A percentile compares a stretch with the other conserved stretches of the same genome.
These are phyloP conservation scores for Hanseniaspora vineae DNA, from an alignment of 805 yeast species.

Conservation along the genomic window DNA sequence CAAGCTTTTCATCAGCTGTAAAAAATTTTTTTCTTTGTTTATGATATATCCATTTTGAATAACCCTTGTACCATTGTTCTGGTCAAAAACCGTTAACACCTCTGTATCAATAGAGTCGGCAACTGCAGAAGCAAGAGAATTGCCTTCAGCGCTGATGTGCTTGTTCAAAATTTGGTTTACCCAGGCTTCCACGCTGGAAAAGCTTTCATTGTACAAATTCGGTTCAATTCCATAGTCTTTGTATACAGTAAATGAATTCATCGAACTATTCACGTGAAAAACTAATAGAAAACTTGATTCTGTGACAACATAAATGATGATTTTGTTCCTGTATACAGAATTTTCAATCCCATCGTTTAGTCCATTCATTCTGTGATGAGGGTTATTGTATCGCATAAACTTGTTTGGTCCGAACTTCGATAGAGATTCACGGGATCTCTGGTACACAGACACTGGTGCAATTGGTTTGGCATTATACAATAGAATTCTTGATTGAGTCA, in stretches of 20 bases:
- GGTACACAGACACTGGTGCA: constrained; percentile 20
- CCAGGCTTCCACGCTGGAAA: neutral
- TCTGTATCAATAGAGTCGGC: constrained; percentile 20
- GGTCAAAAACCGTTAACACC: constrained; percentile 20
- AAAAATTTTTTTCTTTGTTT: constrained; percentile 19
- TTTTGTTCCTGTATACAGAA: neutral
- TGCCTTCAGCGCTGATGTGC: neutral
- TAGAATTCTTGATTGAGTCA: constrained; percentile 18
- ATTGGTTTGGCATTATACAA: constrained; percentile 23
- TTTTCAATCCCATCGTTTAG: constrained; percentile 5
- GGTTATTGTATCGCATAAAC: constrained; percentile 7
- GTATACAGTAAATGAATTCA: constrained; percentile 11
- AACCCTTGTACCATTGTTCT: constrained; percentile 16
- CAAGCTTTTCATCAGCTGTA: constrained; percentile 13
- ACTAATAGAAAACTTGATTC: constrained; percentile 18
- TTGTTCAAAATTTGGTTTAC: neutral
- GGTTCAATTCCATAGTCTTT: constrained; percentile 22
- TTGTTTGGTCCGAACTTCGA: constrained; percentile 20
- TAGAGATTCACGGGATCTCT: constrained; percentile 17
- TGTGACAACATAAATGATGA: constrained; percentile 17
- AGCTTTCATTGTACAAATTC: constrained; percentile 3
- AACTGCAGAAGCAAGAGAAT: constrained; percentile 3
- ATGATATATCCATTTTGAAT: constrained; percentile 24
- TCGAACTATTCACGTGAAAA: constrained; percentile 17
- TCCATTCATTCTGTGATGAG: constrained; percentile 11